phyloP scores from a whole-genome alignment of 176 grass and related monocot genomes.

The Thalia dealbata region DNA sequence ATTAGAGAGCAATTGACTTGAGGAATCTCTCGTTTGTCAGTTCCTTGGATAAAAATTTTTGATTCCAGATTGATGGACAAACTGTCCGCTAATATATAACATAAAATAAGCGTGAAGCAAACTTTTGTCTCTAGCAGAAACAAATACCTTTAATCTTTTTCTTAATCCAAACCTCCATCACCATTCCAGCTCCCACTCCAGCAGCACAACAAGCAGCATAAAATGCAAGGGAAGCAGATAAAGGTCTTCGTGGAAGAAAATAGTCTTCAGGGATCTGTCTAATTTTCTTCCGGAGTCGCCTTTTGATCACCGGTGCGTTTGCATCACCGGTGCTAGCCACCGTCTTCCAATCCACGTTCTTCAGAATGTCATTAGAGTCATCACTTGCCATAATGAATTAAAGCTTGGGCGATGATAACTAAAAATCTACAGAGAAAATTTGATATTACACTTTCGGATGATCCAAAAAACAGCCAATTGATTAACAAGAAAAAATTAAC shows the following conservation, averaged over 20 bases:
- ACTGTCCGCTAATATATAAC: neutral
- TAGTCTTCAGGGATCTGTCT: constrained; percentile 86
- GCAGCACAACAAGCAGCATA: constrained; percentile 46
- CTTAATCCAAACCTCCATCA: constrained; percentile 82
- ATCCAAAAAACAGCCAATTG: too few species aligned
- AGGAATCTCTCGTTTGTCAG: too few species aligned
- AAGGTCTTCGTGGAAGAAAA: constrained; percentile 55
- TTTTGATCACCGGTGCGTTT: constrained; percentile 48
- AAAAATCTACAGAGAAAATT: too few species aligned
- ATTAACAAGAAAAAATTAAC: too few species aligned
- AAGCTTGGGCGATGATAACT: too few species aligned
- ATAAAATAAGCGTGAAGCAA: neutral
- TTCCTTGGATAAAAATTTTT: too few species aligned
- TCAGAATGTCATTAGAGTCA: constrained; percentile 50
- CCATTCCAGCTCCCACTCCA: constrained; percentile 74
- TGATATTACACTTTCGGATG: too few species aligned
- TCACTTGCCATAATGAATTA: constrained; percentile 31
- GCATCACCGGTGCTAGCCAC: constrained; percentile 34
- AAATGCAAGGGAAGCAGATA: constrained; percentile 49
- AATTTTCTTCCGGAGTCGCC: constrained; percentile 77
- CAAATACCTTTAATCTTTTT: constrained; percentile 79
- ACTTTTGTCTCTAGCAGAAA: neutral
- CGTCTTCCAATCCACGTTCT: constrained; percentile 63
- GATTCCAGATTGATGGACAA: neutral
- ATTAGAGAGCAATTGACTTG: too few species aligned